Conservation (phyloP, 78 protist genomes). For the Guillardia theta region DNA sequence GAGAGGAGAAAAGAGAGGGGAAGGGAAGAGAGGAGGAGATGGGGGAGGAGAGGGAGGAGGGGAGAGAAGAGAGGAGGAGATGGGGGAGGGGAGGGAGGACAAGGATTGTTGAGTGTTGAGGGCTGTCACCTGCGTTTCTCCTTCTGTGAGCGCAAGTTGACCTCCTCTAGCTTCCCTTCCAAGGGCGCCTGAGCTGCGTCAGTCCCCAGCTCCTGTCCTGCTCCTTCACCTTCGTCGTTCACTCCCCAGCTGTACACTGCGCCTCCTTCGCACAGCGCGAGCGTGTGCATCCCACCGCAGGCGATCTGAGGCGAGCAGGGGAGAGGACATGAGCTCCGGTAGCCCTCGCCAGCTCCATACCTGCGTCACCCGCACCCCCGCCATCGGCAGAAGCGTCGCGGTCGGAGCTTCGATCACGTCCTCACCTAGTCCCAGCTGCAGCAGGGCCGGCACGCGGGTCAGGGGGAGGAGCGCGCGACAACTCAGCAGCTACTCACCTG, state of each 20-base stretch:
- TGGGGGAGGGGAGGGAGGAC: background rate
- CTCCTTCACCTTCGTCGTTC: background rate
- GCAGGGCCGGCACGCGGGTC: too few species aligned
- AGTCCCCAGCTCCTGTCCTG: background rate
- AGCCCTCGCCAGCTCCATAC: too few species aligned
- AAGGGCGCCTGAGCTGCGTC: background rate
- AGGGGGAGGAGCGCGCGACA: too few species aligned
- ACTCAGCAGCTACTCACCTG: too few species aligned
- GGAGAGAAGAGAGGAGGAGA: background rate
- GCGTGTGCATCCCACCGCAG: constrained; percentile 34
- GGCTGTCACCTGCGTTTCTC: too few species aligned
- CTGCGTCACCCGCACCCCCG: background rate
- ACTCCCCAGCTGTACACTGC: background rate
- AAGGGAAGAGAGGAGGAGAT: background rate
- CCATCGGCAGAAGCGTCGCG: background rate
- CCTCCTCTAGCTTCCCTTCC: too few species aligned
- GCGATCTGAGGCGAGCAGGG: background rate
- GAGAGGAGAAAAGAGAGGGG: background rate
- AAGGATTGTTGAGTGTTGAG: too few species aligned
- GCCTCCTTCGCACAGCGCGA: background rate
- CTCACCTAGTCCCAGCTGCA: background rate
- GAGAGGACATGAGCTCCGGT: too few species aligned
- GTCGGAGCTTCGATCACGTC: background rate
- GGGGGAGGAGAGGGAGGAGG: background rate
- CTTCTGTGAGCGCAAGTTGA: too few species aligned